Evolutionary conservation across 139 green algal species (phyloP), one percentile per base, ranked within the genome.

Genomic region (Mesotaenium endlicherianum): DNA sequence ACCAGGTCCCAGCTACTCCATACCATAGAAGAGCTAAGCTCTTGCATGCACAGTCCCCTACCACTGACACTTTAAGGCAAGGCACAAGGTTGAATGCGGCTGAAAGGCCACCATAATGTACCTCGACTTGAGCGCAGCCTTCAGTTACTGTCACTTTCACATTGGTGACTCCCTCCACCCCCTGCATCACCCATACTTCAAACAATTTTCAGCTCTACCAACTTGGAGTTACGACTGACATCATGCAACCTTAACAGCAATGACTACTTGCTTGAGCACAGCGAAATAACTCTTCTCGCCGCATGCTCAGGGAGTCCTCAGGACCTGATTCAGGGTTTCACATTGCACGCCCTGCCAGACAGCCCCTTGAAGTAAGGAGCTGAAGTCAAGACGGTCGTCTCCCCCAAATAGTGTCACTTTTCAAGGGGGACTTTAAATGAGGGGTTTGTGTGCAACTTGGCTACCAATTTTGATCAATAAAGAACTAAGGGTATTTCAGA

Each of bases 81-180:
- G 26, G 20, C 26, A 64, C 20, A 64, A 26, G 20, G 26, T 34
- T 34, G 26, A 64, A 64, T 26, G 53, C 43, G 43, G 36, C 41
- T 8, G 43, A 11, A 72, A 49, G 31, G 20, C n/a, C 34, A 49
- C 30, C 45, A 6, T 69, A 26, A 75, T 40, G n/a, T 39, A 82
- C 75, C 75, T 82, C 75, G 31, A 69, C 75, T 42, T 16, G 26
- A 44, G 75, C 75, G 36, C 50, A 75, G 75, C 75, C 75, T 20
- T 82, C 75, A 30, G 53, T 39, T 11, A 82, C 45, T 40, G 47
- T 76, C 1, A 82, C 75, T 44, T 75, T 57, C 75, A 82, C 75
- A 41, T 75, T 82, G 36, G 30, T 43, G 39, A 82, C 75, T 38
- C 75, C 75, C 20, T 82, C 75, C 75, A 82, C 75, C 17, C 16